Percentiles rank a stretch among this genome's conserved stretches.
These are phyloP conservation scores for Oenanthe javanica DNA, from an alignment of 140 eudicot species.

Conservation along the genomic window DNA sequence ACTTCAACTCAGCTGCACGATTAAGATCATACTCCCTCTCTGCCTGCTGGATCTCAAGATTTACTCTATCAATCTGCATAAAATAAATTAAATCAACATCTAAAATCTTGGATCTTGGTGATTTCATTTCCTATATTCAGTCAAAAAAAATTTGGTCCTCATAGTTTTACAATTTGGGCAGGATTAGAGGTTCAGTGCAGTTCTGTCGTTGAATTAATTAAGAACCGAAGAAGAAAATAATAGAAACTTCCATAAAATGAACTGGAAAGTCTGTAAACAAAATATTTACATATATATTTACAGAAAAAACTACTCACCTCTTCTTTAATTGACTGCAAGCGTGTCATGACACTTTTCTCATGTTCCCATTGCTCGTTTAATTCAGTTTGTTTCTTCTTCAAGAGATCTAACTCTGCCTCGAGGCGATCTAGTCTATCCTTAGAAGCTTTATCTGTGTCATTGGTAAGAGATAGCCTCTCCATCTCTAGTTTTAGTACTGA, in stretches of 20 bases:
- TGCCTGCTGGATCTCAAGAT: slow-evolving; percentile 17
- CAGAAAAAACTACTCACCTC: slow-evolving; percentile 42
- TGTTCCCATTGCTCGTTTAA: slow-evolving; percentile 90
- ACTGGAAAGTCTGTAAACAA: neutral
- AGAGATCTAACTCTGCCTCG: slow-evolving; percentile 68
- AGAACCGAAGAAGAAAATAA: neutral
- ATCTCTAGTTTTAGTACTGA: slow-evolving; percentile 79
- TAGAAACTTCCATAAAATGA: neutral
- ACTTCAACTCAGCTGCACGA: slow-evolving; percentile 15
- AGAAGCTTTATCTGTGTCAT: slow-evolving; percentile 89
- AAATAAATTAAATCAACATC: neutral
- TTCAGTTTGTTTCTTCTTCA: slow-evolving; percentile 65
- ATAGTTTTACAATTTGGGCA: neutral
- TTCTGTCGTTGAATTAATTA: neutral
- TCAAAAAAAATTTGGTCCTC: neutral
- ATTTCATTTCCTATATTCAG: neutral
- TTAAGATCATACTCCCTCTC: slow-evolving; percentile 16
- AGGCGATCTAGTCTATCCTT: slow-evolving; percentile 80
- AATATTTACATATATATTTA: neutral
- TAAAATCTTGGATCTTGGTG: neutral
- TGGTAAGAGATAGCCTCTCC: slow-evolving; percentile 86
- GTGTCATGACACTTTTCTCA: slow-evolving; percentile 82
- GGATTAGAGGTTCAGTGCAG: neutral
- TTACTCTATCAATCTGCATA: slow-evolving; percentile 13
- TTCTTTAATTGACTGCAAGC: slow-evolving; percentile 83